Evolutionary conservation across 148 eudicot species (phyloP).

Genomic region (Suaeda aralocaspica): DNA sequence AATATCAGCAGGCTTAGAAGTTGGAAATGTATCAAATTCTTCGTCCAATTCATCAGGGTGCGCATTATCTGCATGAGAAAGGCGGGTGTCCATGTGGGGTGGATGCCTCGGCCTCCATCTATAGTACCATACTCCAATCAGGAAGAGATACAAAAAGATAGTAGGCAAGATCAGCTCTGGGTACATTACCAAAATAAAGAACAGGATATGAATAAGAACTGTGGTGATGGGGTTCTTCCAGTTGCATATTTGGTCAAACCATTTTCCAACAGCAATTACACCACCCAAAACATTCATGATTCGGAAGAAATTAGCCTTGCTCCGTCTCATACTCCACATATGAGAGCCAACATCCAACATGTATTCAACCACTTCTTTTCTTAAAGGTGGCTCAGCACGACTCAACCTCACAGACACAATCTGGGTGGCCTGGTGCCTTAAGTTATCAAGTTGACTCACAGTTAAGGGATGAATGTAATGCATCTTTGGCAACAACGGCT

Average conservation of each 20-base stretch:
- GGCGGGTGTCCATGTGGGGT: constrained; percentile 61
- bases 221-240: constrained; percentile 66
- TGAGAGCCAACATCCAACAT: constrained; percentile 64
- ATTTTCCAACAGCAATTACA: constrained; percentile 50
- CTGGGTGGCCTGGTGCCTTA: constrained; percentile 63
- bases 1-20: constrained; percentile 47
- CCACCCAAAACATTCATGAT: constrained; percentile 51
- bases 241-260: constrained; percentile 62
- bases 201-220: constrained; percentile 52
- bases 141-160: constrained; percentile 50
- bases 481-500: constrained; percentile 55
- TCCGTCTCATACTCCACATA: constrained; percentile 72
- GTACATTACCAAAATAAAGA: constrained; percentile 55
- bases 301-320: constrained; percentile 63
- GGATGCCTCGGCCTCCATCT: constrained; percentile 66
- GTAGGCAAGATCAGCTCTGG: constrained; percentile 58
- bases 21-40: constrained; percentile 58
- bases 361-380: constrained; percentile 57
- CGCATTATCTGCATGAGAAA: constrained; percentile 50
- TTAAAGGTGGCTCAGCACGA: constrained; percentile 66
- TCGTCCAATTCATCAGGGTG: constrained; percentile 62
- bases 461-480: constrained; percentile 52
- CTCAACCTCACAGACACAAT: constrained; percentile 56
- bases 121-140: constrained; percentile 62
- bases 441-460: constrained; percentile 54